Evolutionary conservation across 2,329 filamentous ascomycete species (phyloP).

Genomic region (Cercospora sojina): DNA sequence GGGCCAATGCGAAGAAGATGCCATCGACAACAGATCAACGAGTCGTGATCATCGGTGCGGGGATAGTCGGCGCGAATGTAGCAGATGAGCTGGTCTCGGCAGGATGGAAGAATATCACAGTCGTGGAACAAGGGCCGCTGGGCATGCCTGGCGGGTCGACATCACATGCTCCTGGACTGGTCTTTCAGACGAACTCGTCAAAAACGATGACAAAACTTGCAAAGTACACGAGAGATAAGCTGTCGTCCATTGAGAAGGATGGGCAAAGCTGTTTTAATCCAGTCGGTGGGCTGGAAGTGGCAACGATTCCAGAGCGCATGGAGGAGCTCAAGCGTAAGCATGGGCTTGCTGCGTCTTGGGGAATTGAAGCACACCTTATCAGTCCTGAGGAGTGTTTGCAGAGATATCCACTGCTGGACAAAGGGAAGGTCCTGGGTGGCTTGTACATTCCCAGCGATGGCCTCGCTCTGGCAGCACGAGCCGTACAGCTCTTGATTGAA

Average conservation of each 20-base stretch:
- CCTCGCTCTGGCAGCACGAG: slow-evolving; percentile 60
- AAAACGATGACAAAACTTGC: slow-evolving; percentile 60
- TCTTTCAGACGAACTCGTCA: slow-evolving; percentile 62
- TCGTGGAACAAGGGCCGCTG: slow-evolving; percentile 63
- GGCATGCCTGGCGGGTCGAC: slow-evolving; percentile 64
- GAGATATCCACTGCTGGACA: slow-evolving; percentile 56
- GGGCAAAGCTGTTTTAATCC: slow-evolving; percentile 60
- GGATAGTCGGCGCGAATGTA: slow-evolving; percentile 63
- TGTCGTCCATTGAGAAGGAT: slow-evolving; percentile 53
- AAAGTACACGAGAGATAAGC: slow-evolving; percentile 61
- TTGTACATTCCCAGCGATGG: slow-evolving; percentile 62
- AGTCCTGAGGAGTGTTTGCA: slow-evolving; percentile 53
- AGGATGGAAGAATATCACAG: slow-evolving; percentile 64
- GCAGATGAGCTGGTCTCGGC: slow-evolving; percentile 63
- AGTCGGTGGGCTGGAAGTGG: slow-evolving; percentile 62
- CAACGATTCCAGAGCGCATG: slow-evolving; percentile 58
- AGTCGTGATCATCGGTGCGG: slow-evolving; percentile 62
- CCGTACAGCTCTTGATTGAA: slow-evolving; percentile 61
- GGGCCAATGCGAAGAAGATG: slow-evolving; percentile 33
- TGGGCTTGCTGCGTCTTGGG: slow-evolving; percentile 62
- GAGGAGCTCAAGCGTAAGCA: slow-evolving; percentile 63
- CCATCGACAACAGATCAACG: slow-evolving; percentile 26
- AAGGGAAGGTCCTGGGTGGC: slow-evolving; percentile 53
- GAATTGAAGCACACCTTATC: slow-evolving; percentile 56
- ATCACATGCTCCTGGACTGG: slow-evolving; percentile 63